These are phyloP conservation scores for Rhizopogon parksii DNA, from an alignment of 1,284 basidiomycete genomes.

Conservation along the genomic window DNA sequence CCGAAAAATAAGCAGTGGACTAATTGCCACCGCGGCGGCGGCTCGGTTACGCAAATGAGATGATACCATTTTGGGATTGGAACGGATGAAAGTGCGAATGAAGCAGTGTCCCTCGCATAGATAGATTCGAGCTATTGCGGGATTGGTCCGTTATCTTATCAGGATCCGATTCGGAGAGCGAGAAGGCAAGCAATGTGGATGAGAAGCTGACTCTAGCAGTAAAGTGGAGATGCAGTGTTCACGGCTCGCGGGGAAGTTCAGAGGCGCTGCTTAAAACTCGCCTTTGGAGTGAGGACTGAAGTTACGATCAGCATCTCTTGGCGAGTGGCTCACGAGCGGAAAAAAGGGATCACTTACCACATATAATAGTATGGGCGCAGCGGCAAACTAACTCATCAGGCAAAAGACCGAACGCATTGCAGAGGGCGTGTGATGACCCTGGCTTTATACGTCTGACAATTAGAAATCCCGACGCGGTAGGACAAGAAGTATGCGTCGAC, in stretches of 20 bases:
- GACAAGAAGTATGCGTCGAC: neutral
- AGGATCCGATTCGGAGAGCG: neutral
- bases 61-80: neutral
- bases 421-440: constrained; percentile 3
- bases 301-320: neutral
- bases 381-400: neutral
- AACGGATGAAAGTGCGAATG: neutral
- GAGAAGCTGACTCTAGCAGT: neutral
- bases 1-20: no score
- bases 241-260: neutral
- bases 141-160: neutral
- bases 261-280: neutral
- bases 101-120: neutral
- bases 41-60: neutral
- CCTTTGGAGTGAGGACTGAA: neutral
- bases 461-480: neutral
- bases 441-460: neutral
- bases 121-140: neutral
- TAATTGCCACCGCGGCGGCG: neutral
- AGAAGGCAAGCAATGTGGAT: no score
- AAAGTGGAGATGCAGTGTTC: neutral
- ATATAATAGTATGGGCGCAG: neutral
- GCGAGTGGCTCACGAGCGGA: neutral
- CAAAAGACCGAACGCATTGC: constrained; percentile 2
- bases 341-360: constrained; percentile 2